Evolutionary conservation across 2,329 filamentous ascomycete genomes (phyloP).

Genomic region (Eurotiales sp.): DNA sequence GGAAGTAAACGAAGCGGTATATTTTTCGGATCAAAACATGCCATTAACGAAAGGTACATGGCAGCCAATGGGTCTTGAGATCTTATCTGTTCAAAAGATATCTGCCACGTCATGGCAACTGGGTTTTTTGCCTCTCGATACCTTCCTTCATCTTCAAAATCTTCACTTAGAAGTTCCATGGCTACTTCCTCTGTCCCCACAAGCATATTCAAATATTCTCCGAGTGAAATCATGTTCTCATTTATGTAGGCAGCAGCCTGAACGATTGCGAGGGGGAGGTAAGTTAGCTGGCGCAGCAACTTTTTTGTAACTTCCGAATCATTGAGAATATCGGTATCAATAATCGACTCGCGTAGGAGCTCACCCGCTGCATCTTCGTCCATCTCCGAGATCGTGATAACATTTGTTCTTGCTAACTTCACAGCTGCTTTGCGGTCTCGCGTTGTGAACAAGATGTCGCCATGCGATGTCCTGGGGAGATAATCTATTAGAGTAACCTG

Average conservation of each 20-base stretch:
- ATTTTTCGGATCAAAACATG: slow-evolving; percentile 20
- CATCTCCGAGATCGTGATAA: slow-evolving; percentile 21
- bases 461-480: slow-evolving; percentile 19
- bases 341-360: slow-evolving; percentile 5
- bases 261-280: slow-evolving; percentile 23
- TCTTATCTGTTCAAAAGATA: slow-evolving; percentile 23
- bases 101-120: slow-evolving; percentile 25
- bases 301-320: not conserved
- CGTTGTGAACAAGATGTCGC: slow-evolving; percentile 24
- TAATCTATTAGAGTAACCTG: slow-evolving; percentile 9
- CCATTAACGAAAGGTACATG: slow-evolving; percentile 21
- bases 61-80: slow-evolving; percentile 16
- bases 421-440: slow-evolving; percentile 14
- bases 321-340: slow-evolving; percentile 4
- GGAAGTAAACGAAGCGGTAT: slow-evolving; percentile 20
- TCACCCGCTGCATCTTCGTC: slow-evolving; percentile 11
- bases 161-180: slow-evolving; percentile 16
- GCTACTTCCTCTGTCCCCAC: not conserved
- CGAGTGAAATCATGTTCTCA: not conserved
- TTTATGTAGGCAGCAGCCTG: slow-evolving; percentile 22
- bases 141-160: slow-evolving; percentile 23
- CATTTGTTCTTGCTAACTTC: slow-evolving; percentile 17
- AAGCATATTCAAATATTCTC: slow-evolving; percentile 1
- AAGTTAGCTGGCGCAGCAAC: slow-evolving; percentile 19
- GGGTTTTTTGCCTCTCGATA: slow-evolving; percentile 19